Conservation (phyloP, 2,329 filamentous ascomycete species). For the Colletotrichum phormii region DNA sequence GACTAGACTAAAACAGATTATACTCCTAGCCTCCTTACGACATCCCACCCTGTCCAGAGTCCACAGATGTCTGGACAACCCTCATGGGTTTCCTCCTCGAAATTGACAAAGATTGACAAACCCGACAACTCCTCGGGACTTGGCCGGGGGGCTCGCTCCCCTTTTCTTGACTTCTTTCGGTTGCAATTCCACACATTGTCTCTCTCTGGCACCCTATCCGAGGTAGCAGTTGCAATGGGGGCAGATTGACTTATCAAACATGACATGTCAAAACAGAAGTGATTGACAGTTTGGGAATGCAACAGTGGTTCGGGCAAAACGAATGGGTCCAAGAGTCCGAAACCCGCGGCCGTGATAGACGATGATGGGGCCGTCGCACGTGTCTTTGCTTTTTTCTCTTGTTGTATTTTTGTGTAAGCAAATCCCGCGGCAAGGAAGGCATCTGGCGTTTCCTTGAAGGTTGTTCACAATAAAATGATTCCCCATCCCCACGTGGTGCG, state of each 20-base stretch:
- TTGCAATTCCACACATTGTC: background rate
- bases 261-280: slow-evolving; percentile 18
- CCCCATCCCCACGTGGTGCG: slow-evolving; percentile 19
- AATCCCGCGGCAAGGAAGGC: background rate
- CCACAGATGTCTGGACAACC: slow-evolving; percentile 1
- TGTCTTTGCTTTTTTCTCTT: background rate
- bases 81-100: background rate
- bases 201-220: background rate
- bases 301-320: background rate
- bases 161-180: slow-evolving; percentile 9
- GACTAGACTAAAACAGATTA: background rate
- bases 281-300: slow-evolving; percentile 1
- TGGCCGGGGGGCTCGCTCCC: slow-evolving; percentile 2
- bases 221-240: slow-evolving; percentile 20
- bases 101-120: slow-evolving; percentile 18
- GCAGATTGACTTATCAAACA: slow-evolving; percentile 8
- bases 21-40: background rate
- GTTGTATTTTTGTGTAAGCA: background rate
- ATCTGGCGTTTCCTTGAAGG: background rate
- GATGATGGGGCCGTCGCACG: background rate
- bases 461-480: slow-evolving; percentile 19
- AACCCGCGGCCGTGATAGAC: background rate
- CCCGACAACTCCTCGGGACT: background rate
- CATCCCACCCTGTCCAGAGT: background rate
- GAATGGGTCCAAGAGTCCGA: background rate